Conservation (phyloP, 2,329 filamentous ascomycete species). For the Fusarium denticulatum region DNA sequence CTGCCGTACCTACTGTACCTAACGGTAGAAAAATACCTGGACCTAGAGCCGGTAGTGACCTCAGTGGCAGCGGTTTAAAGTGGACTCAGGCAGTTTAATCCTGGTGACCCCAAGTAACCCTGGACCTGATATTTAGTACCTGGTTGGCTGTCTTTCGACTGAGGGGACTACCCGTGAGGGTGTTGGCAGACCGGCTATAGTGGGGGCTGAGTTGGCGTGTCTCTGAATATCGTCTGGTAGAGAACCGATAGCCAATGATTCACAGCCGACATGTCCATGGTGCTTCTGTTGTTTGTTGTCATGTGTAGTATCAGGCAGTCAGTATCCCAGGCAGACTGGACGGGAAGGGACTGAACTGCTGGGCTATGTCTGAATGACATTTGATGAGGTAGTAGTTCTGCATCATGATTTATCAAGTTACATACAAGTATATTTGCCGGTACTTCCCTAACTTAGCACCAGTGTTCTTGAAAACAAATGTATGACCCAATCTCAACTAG, state of each 20-base stretch:
- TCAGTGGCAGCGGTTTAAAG: slow-evolving; percentile 35
- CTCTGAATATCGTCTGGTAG: background rate
- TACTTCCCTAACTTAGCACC: background rate
- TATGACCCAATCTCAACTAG: background rate
- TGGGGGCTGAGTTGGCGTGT: slow-evolving; percentile 6
- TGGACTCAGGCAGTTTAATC: slow-evolving; percentile 20
- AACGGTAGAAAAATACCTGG: slow-evolving; percentile 4
- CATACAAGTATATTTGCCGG: background rate
- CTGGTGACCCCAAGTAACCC: slow-evolving; percentile 26
- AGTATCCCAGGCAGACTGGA: slow-evolving; percentile 2
- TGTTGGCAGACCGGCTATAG: slow-evolving; percentile 6
- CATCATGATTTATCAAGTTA: background rate
- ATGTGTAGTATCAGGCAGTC: background rate
- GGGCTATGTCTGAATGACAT: background rate
- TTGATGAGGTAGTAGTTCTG: background rate
- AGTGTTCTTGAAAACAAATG: background rate
- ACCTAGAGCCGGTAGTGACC: slow-evolving; percentile 18
- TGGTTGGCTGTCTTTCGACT: background rate
- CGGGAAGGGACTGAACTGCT: background rate
- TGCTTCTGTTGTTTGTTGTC: background rate
- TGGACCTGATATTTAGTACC: slow-evolving; percentile 15
- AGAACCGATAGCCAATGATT: slow-evolving; percentile 10
- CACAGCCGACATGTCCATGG: background rate
- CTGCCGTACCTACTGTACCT: background rate
- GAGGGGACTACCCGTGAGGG: background rate